Evolutionary conservation across 257 asterid species (phyloP).

Genomic region (Primulina huaijiensis): DNA sequence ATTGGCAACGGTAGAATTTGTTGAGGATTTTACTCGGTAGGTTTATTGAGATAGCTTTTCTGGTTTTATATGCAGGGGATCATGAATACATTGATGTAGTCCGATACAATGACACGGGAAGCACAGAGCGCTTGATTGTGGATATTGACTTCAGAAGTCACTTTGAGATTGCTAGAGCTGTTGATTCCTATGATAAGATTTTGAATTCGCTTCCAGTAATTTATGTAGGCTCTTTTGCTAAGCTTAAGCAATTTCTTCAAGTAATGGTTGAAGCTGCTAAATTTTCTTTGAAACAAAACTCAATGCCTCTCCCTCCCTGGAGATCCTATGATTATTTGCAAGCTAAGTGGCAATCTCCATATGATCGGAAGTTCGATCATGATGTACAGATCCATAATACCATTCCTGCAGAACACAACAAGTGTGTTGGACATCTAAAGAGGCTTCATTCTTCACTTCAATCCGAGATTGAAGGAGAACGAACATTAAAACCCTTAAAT

Average conservation of each 20-base stretch:
- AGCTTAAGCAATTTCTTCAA: conserved; percentile 58
- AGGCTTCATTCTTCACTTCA: conserved; percentile 42
- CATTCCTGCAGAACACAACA: conserved; percentile 35
- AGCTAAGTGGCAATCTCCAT: conserved; percentile 69
- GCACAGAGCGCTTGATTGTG: conserved; percentile 45
- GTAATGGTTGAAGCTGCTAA: conserved; percentile 77
- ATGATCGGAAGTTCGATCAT: conserved; percentile 34
- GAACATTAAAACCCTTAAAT: conserved; percentile 39
- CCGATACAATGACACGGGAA: conserved; percentile 35
- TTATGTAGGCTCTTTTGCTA: conserved; percentile 53
- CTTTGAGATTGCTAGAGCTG: conserved; percentile 84
- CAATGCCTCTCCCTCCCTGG: conserved; percentile 88
- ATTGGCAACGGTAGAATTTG: neutral
- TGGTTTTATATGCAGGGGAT: conserved; percentile 49
- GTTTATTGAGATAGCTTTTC: neutral
- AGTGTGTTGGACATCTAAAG: conserved; percentile 48
- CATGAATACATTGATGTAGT: conserved; percentile 65
- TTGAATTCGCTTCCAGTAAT: conserved; percentile 58
- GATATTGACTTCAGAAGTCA: conserved; percentile 74
- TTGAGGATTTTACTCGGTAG: neutral
- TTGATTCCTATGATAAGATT: conserved; percentile 58
- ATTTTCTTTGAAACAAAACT: conserved; percentile 67
- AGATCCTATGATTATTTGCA: conserved; percentile 58
- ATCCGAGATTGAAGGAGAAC: conserved; percentile 46
- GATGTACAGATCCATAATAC: conserved; percentile 18